Percentiles rank a stretch among this genome's conserved stretches.
These are phyloP conservation scores for Sesbania bispinosa DNA, from an alignment of 306 rosid genomes.

Conservation along the genomic window DNA sequence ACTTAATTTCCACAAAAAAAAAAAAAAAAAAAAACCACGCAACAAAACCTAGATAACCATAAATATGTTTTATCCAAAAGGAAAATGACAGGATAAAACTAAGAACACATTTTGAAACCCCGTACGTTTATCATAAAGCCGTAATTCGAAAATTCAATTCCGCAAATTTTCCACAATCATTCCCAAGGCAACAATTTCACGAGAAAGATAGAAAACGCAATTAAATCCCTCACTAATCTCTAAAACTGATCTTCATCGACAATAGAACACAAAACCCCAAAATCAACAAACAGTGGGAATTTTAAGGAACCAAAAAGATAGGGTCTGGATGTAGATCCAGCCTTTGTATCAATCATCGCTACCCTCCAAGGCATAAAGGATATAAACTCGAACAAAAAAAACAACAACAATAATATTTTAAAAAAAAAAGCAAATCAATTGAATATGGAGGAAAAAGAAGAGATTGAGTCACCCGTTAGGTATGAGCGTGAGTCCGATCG, in stretches of 20 bases:
- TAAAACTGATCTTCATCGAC: neutral
- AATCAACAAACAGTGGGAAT: neutral
- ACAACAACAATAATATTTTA: neutral
- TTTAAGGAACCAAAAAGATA: neutral
- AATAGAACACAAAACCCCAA: neutral
- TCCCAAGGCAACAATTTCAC: neutral
- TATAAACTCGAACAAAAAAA: neutral
- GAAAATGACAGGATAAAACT: neutral
- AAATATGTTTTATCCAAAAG: neutral
- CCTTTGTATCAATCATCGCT: neutral
- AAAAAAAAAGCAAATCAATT: neutral
- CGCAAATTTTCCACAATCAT: neutral
- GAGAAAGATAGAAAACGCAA: neutral
- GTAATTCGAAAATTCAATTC: neutral
- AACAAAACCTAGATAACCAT: neutral
- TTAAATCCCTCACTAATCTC: neutral
- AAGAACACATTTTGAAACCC: neutral
- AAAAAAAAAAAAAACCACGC: neutral
- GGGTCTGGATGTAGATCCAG: slow-evolving; percentile 29
- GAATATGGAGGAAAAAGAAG: neutral
- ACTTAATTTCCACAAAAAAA: neutral
- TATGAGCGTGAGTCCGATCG: slow-evolving; percentile 1
- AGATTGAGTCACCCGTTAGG: slow-evolving; percentile 27
- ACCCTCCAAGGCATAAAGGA: neutral
- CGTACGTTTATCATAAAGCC: neutral